phyloP scores from a whole-genome alignment of 164 flowering plant genomes.

The Echeveria elegans region DNA sequence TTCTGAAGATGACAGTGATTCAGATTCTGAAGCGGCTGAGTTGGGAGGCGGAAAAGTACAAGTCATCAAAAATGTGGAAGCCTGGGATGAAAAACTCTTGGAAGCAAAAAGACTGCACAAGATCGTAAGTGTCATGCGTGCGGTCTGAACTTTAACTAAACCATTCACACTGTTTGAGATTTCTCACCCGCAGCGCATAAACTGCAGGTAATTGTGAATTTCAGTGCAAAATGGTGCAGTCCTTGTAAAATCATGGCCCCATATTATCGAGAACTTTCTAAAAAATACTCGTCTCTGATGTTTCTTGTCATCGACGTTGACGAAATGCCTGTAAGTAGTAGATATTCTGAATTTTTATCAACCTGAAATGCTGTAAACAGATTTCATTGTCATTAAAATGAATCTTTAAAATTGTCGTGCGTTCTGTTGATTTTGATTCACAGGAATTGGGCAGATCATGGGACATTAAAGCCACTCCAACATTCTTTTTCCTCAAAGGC shows the following conservation, averaged over 20 bases:
- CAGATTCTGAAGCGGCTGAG: not conserved
- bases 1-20: not conserved
- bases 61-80: not conserved
- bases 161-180: not conserved
- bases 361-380: not conserved
- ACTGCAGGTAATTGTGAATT: constrained; percentile 1
- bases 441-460: not conserved
- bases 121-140: not conserved
- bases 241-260: constrained; percentile 4
- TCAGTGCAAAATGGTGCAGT: not conserved
- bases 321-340: not conserved
- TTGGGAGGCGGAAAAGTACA: constrained; percentile 3
- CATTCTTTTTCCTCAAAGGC: not conserved
- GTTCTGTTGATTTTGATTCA: not conserved
- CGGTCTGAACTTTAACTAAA: not conserved
- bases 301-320: constrained; percentile 1
- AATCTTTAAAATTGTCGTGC: not conserved
- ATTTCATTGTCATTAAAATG: not conserved
- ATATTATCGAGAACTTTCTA: constrained; percentile 1
- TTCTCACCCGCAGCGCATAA: not conserved
- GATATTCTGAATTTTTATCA: not conserved
- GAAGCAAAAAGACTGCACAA: constrained; percentile 1
- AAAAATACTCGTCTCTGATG: constrained; percentile 3
- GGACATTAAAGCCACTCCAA: constrained; percentile 4
- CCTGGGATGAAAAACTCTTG: not conserved